Evolutionary conservation across 2,329 filamentous ascomycete genomes (phyloP).

Genomic region (Arthroderma sp.): DNA sequence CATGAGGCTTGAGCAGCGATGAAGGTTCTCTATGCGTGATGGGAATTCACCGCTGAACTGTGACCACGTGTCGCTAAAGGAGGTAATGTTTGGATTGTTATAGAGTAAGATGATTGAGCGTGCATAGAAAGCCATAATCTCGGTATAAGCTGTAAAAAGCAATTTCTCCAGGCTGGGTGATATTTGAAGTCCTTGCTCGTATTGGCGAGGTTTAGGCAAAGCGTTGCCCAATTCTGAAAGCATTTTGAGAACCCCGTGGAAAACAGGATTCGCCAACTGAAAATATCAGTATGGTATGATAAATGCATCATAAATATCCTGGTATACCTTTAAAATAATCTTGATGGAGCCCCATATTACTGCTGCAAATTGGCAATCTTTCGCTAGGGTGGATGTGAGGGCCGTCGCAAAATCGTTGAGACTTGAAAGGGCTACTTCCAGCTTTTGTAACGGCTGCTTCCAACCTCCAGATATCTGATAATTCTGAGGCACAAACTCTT

Average conservation of each 20-base stretch:
- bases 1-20: neutral
- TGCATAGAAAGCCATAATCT: neutral
- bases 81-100: conserved; percentile 1
- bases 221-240: neutral
- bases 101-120: neutral
- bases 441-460: neutral
- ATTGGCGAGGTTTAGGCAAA: neutral
- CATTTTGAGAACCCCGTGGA: neutral
- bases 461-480: neutral
- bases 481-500: neutral
- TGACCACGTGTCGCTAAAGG: neutral
- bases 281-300: neutral
- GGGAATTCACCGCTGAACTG: neutral
- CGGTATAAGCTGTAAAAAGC: neutral
- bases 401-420: conserved; percentile 1
- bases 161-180: neutral
- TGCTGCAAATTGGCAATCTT: neutral
- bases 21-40: neutral
- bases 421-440: neutral
- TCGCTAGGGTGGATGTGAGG: neutral
- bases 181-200: neutral
- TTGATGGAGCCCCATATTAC: conserved; percentile 1
- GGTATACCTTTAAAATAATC: conserved; percentile 1
- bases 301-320: neutral
- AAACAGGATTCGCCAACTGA: neutral